phyloP scores from a whole-genome alignment of 371 early-diverging fungal species.

The Lichtheimia ornata region DNA sequence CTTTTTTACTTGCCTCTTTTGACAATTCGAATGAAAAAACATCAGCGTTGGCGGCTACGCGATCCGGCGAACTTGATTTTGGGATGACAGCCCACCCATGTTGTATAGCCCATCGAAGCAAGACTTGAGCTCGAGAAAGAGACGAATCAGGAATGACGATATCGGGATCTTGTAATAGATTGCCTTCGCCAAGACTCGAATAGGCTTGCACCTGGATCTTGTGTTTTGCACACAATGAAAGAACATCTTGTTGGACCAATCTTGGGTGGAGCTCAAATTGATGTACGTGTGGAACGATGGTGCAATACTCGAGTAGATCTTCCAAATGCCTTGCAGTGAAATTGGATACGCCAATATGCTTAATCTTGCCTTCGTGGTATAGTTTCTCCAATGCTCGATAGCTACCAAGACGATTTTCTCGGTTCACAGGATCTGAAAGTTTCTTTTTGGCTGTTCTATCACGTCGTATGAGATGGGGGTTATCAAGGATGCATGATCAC shows the following conservation, averaged over 20 bases:
- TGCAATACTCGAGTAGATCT: conserved; percentile 57
- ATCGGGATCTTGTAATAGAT: conserved; percentile 47
- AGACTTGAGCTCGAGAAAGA: conserved; percentile 63
- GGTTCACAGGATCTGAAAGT: conserved; percentile 52
- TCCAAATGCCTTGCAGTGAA: conserved; percentile 65
- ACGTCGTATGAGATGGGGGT: background rate
- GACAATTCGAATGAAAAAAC: conserved; percentile 46
- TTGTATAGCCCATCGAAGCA: conserved; percentile 81
- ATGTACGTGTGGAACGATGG: conserved; percentile 70
- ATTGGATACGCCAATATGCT: conserved; percentile 76
- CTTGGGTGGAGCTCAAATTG: conserved; percentile 80
- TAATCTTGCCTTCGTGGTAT: conserved; percentile 50
- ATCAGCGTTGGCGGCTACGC: conserved; percentile 60
- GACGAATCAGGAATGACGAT: conserved; percentile 38
- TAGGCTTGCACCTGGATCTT: conserved; percentile 79
- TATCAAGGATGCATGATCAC: background rate
- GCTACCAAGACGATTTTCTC: conserved; percentile 52
- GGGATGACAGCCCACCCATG: conserved; percentile 67
- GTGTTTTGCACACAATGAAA: conserved; percentile 33
- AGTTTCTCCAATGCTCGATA: conserved; percentile 63
- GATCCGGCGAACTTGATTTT: conserved; percentile 54
- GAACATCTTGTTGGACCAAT: conserved; percentile 37
- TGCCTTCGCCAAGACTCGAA: conserved; percentile 88
- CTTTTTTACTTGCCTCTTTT: conserved; percentile 33
- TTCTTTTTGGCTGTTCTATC: conserved; percentile 38